Percentiles rank a stretch among this genome's conserved stretches.
Conservation (phyloP, 2,329 filamentous ascomycete species). For the Chrysosporium keratinophilum region DNA sequence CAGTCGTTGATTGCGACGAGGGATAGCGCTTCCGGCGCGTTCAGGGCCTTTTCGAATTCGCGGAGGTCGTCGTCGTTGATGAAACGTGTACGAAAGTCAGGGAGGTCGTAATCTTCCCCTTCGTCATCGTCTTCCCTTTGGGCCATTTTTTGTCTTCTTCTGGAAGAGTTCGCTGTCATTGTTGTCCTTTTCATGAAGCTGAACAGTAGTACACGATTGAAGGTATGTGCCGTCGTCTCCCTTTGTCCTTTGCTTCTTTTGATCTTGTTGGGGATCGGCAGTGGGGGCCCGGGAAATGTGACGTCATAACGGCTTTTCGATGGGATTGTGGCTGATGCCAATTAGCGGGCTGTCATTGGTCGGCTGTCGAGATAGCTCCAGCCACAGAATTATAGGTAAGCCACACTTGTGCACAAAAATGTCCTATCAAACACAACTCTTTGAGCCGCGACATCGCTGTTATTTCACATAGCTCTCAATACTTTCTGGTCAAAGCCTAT, state of each 20-base stretch:
- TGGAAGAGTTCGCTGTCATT: background rate
- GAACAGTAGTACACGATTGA: background rate
- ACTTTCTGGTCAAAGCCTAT: no score
- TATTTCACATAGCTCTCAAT: no score
- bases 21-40: slow-evolving; percentile 66
- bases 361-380: background rate
- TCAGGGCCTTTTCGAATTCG: slow-evolving; percentile 69
- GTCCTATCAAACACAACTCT: no score
- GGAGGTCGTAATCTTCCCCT: slow-evolving; percentile 55
- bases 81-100: slow-evolving; percentile 73
- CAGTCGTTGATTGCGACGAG: slow-evolving; percentile 91
- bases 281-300: no score
- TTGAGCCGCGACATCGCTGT: no score
- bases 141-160: background rate
- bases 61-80: slow-evolving; percentile 60
- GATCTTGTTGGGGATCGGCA: no score
- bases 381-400: background rate
- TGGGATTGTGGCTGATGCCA: no score
- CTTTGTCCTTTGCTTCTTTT: no score
- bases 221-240: no score
- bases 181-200: background rate
- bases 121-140: slow-evolving; percentile 3
- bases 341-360: no score
- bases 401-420: no score
- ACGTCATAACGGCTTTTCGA: no score